Evolutionary conservation across 176 grass and related monocot genomes (phyloP).

Genomic region (Typha latifolia): DNA sequence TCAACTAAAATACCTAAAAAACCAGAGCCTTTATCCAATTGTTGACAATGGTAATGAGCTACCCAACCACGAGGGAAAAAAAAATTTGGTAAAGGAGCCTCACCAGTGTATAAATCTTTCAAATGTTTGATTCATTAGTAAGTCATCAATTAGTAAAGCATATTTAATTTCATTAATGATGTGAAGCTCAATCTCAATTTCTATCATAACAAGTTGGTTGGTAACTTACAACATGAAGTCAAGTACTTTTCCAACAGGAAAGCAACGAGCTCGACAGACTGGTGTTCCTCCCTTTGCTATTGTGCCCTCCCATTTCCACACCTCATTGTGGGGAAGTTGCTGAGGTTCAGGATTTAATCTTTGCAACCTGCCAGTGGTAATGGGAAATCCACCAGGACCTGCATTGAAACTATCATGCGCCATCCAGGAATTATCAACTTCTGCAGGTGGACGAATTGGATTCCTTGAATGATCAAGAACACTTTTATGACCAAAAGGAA

Average conservation of each 20-base stretch:
- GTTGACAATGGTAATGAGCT: too few relatives aligned
- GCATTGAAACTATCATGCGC: constrained; percentile 31
- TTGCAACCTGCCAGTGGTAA: constrained; percentile 28
- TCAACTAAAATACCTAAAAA: too few relatives aligned
- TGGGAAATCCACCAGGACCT: constrained; percentile 21
- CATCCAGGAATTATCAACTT: constrained; percentile 39
- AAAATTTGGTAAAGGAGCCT: too few relatives aligned
- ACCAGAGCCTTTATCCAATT: too few relatives aligned
- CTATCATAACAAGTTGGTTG: not conserved
- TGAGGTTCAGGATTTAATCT: constrained; percentile 38
- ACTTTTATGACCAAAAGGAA: constrained; percentile 23
- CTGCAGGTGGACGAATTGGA: constrained; percentile 25
- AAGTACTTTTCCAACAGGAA: constrained; percentile 87
- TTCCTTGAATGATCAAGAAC: constrained; percentile 38
- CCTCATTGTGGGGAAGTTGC: constrained; percentile 40
- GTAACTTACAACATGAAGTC: constrained; percentile 96
- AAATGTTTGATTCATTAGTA: not conserved
- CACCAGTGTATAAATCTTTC: not conserved
- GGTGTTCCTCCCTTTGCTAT: constrained; percentile 82
- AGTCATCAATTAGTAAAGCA: not conserved
- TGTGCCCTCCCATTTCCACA: constrained; percentile 92
- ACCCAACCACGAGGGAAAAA: too few relatives aligned
- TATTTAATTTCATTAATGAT: not conserved
- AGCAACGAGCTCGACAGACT: constrained; percentile 85
- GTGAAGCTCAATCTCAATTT: not conserved